Evolutionary conservation across 2,329 filamentous ascomycete genomes (phyloP).

Genomic region (Dothidotthia symphoricarpi): DNA sequence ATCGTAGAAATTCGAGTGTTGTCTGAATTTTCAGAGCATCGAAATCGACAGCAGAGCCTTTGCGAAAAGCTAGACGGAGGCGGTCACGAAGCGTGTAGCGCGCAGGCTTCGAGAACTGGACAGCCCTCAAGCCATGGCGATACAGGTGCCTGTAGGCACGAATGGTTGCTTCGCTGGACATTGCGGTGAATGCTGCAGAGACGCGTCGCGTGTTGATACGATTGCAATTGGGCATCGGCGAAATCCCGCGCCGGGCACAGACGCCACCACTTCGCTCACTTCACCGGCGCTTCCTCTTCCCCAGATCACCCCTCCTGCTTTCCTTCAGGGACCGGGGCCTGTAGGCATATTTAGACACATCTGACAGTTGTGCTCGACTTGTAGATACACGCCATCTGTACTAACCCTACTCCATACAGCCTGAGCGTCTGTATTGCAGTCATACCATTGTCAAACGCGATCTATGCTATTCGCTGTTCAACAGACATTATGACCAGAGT

Average conservation of each 20-base stretch:
- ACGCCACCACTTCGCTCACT: conserved; percentile 3
- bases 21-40: conserved; percentile 54
- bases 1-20: conserved; percentile 68
- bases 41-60: conserved; percentile 29
- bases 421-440: no score
- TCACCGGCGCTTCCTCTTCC: conserved; percentile 8
- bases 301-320: conserved; percentile 20
- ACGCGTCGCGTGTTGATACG: conserved; percentile 5
- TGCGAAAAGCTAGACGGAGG: conserved; percentile 45
- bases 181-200: conserved; percentile 12
- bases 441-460: conserved; percentile 1
- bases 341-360: conserved; percentile 19
- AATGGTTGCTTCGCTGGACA: conserved; percentile 50
- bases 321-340: conserved; percentile 17
- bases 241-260: conserved; percentile 13
- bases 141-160: conserved; percentile 70
- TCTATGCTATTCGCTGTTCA: conserved; percentile 13
- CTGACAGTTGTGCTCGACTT: conserved; percentile 7
- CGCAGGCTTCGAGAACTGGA: conserved; percentile 68
- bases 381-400: conserved; percentile 15
- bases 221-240: conserved; percentile 10
- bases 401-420: conserved; percentile 11
- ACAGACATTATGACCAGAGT: conserved; percentile 28
- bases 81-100: conserved; percentile 60
- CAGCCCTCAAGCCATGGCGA: conserved; percentile 64